Percentiles rank a stretch among this genome's conserved stretches.
Evolutionary conservation across 352 stramenopile genomes (phyloP).

Genomic region (Globisporangium splendens): DNA sequence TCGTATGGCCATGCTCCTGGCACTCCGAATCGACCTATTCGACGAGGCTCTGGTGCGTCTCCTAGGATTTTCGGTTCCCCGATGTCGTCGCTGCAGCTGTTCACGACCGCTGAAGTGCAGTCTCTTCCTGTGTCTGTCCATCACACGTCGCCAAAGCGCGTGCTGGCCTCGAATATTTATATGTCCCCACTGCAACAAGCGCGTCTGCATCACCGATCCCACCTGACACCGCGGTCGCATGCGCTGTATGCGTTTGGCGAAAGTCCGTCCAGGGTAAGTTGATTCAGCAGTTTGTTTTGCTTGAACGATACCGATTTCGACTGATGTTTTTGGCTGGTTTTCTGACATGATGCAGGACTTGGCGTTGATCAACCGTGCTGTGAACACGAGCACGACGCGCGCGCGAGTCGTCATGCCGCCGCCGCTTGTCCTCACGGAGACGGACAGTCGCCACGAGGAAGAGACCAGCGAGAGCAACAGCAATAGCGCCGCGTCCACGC

Average conservation of each 20-base stretch:
- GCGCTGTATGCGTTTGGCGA: conserved; percentile 87
- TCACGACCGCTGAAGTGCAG: conserved; percentile 73
- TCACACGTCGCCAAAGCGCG: conserved; percentile 76
- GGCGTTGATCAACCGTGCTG: conserved; percentile 70
- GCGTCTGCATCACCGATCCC: conserved; percentile 59
- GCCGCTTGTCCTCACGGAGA: conserved; percentile 9
- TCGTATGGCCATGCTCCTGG: conserved; percentile 29
- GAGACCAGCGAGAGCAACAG: conserved; percentile 26
- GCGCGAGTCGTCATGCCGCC: conserved; percentile 14
- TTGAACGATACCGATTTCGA: too few relatives aligned
- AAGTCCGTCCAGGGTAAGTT: conserved; percentile 70
- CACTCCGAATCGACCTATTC: conserved; percentile 39
- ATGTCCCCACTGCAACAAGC: conserved; percentile 83
- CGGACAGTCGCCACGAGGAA: conserved; percentile 6
- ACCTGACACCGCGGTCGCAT: conserved; percentile 75
- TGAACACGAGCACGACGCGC: conserved; percentile 38
- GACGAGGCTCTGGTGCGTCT: conserved; percentile 17
- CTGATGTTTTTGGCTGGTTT: too few relatives aligned
- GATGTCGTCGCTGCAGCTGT: conserved; percentile 46
- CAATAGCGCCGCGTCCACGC: conserved; percentile 21
- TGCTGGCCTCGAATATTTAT: conserved; percentile 80
- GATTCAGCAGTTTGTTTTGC: not conserved
- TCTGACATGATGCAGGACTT: conserved; percentile 34
- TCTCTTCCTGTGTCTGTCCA: conserved; percentile 71
- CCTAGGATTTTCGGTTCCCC: conserved; percentile 47